phyloP scores from a whole-genome alignment of 1,284 basidiomycete species.

The Hypsizygus ulmarius region DNA sequence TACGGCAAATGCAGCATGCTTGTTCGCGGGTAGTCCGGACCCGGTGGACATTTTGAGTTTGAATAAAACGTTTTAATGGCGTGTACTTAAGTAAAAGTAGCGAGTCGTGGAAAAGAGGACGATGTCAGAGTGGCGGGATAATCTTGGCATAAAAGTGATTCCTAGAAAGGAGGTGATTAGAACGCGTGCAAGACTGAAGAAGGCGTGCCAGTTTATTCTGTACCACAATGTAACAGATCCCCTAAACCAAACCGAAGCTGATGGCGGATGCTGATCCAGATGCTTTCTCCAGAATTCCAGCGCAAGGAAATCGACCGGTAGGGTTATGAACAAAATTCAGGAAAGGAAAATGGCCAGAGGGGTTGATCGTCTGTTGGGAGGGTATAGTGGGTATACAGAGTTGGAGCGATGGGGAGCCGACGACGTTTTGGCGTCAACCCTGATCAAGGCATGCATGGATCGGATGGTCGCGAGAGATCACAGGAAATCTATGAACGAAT shows the following conservation, averaged over 20 bases:
- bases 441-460: slow-evolving; percentile 7
- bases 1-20: slow-evolving; percentile 44
- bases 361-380: no score
- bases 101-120: slow-evolving; percentile 7
- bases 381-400: no score
- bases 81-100: slow-evolving; percentile 17
- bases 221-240: not conserved
- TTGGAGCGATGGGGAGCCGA: not conserved
- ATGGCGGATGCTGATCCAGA: no score
- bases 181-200: slow-evolving; percentile 1
- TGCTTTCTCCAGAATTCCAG: not conserved
- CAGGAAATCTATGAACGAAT: slow-evolving; percentile 10
- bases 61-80: slow-evolving; percentile 1
- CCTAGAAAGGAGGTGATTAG: slow-evolving; percentile 3
- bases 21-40: slow-evolving; percentile 28
- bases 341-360: no score
- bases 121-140: slow-evolving; percentile 5
- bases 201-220: not conserved
- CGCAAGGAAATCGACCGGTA: not conserved
- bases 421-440: not conserved
- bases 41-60: slow-evolving; percentile 32
- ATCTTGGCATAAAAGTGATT: slow-evolving; percentile 12
- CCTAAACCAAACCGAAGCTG: no score
- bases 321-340: no score
- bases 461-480: not conserved